Conservation (phyloP, 1,284 basidiomycete species). For the Heterobasidion parviporum region DNA sequence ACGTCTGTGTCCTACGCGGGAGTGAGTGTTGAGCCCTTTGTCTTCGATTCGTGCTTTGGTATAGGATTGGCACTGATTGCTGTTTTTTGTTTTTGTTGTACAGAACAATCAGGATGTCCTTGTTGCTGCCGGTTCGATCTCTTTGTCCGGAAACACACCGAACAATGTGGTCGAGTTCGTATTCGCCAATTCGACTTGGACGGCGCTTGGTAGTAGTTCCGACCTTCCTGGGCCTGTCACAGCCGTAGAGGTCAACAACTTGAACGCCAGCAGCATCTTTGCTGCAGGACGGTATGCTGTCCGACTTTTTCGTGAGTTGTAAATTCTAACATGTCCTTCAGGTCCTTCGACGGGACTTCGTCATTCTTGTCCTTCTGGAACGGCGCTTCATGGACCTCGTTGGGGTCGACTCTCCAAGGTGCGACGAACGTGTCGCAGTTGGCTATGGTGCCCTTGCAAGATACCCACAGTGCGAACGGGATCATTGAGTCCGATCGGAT, state of each 20-base stretch:
- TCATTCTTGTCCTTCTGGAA: slow-evolving; percentile 82
- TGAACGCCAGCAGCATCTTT: slow-evolving; percentile 80
- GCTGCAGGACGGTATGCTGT: slow-evolving; percentile 72
- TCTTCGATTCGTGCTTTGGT: not conserved
- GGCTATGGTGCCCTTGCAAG: slow-evolving; percentile 82
- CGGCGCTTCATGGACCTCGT: slow-evolving; percentile 61
- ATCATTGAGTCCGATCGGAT: slow-evolving; percentile 83
- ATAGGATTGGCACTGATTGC: slow-evolving; percentile 1
- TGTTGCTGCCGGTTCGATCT: slow-evolving; percentile 70
- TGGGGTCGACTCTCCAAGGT: slow-evolving; percentile 49
- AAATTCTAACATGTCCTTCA: slow-evolving; percentile 16
- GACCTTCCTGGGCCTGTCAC: slow-evolving; percentile 85
- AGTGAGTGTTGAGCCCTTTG: slow-evolving; percentile 34
- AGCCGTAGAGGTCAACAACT: slow-evolving; percentile 79
- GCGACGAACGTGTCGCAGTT: slow-evolving; percentile 73
- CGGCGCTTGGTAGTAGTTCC: slow-evolving; percentile 53
- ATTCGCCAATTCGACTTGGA: slow-evolving; percentile 69
- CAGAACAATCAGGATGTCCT: slow-evolving; percentile 59
- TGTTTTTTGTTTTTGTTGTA: not conserved
- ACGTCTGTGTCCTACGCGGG: slow-evolving; percentile 75
- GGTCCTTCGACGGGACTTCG: slow-evolving; percentile 45
- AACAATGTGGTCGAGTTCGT: slow-evolving; percentile 69
- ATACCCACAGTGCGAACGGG: slow-evolving; percentile 59
- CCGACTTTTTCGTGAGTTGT: not conserved
- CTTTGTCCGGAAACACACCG: slow-evolving; percentile 52